A percentile compares a stretch with the other conserved stretches of the same genome.
Conservation (phyloP, 306 rosid genomes). For the Hippophae tibetana region DNA sequence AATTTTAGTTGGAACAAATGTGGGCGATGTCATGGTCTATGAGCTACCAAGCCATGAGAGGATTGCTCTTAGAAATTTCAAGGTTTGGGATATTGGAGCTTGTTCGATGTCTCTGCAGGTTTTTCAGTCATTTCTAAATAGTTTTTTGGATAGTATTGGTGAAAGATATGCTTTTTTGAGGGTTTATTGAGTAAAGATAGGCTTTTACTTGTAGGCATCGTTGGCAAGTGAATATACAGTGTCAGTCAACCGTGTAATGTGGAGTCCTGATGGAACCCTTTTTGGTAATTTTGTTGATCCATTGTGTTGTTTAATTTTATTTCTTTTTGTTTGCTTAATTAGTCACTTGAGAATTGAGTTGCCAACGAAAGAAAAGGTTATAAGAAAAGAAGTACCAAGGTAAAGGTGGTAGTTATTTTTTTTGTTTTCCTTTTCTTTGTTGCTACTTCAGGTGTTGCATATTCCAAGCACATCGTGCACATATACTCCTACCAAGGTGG, state of each 20-base stretch:
- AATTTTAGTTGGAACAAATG: slow-evolving; percentile 79
- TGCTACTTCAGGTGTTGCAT: slow-evolving; percentile 79
- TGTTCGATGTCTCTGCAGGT: slow-evolving; percentile 78
- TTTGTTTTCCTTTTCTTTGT: neutral
- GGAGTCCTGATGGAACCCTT: slow-evolving; percentile 94
- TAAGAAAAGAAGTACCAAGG: slow-evolving; percentile 6
- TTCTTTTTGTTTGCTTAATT: neutral
- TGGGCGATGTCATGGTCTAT: slow-evolving; percentile 88
- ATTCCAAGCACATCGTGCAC: slow-evolving; percentile 92
- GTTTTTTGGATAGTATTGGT: slow-evolving; percentile 9
- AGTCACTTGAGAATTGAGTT: slow-evolving; percentile 14
- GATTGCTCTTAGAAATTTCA: slow-evolving; percentile 66
- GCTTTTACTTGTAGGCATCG: slow-evolving; percentile 47
- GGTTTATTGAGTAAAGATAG: slow-evolving; percentile 16
- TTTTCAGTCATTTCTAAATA: slow-evolving; percentile 19
- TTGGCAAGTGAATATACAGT: slow-evolving; percentile 64
- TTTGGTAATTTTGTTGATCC: slow-evolving; percentile 49
- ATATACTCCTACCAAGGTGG: slow-evolving; percentile 82
- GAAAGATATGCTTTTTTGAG: slow-evolving; percentile 5
- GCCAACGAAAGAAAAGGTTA: neutral
- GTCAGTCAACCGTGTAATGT: slow-evolving; percentile 83
- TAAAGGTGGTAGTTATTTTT: slow-evolving; percentile 14
- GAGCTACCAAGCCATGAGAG: slow-evolving; percentile 74
- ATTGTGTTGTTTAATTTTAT: neutral
- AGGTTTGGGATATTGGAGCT: slow-evolving; percentile 67